Evolutionary conservation across 208 protist genomes (phyloP).

Genomic region (Wallacemonas rigidus): DNA sequence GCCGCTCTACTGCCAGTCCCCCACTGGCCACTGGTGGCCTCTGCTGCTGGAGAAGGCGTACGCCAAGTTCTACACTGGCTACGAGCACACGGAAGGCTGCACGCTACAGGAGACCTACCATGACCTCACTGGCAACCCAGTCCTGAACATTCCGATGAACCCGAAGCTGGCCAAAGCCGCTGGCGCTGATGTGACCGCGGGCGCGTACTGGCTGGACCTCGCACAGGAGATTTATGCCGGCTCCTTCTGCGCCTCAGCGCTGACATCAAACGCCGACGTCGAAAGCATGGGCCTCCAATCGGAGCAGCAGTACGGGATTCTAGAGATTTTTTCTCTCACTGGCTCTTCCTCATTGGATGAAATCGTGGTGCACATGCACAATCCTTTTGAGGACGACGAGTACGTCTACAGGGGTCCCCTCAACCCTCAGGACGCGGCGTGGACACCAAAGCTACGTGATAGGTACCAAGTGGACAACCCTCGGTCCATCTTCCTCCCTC

Average conservation of each 20-base stretch:
- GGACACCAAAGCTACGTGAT: slow-evolving; percentile 40
- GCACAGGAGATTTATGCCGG: slow-evolving; percentile 62
- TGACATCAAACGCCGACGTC: slow-evolving; percentile 57
- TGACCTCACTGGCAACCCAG: slow-evolving; percentile 60
- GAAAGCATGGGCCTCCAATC: slow-evolving; percentile 70
- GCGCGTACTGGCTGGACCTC: slow-evolving; percentile 65
- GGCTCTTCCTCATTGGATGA: slow-evolving; percentile 60
- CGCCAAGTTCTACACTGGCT: slow-evolving; percentile 67
- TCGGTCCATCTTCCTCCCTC: slow-evolving; percentile 34
- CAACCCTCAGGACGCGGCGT: slow-evolving; percentile 41
- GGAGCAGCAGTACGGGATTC: slow-evolving; percentile 81
- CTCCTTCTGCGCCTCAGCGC: slow-evolving; percentile 49
- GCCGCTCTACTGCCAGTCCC: slow-evolving; percentile 42
- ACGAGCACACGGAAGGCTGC: slow-evolving; percentile 47
- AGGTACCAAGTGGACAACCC: slow-evolving; percentile 45
- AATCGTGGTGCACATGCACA: slow-evolving; percentile 70
- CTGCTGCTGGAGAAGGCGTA: slow-evolving; percentile 74
- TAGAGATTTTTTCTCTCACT: slow-evolving; percentile 75
- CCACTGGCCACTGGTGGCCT: slow-evolving; percentile 54
- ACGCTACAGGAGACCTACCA: slow-evolving; percentile 55
- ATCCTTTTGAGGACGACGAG: slow-evolving; percentile 83
- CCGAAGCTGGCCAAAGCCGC: slow-evolving; percentile 41
- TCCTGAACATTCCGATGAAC: slow-evolving; percentile 54
- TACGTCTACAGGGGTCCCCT: slow-evolving; percentile 53
- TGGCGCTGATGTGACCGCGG: slow-evolving; percentile 31